Evolutionary conservation across 495 filamentous ascomycete species (phyloP), one percentile per base, ranked within the genome.

Genomic region (Venustampulla echinocandica): DNA sequence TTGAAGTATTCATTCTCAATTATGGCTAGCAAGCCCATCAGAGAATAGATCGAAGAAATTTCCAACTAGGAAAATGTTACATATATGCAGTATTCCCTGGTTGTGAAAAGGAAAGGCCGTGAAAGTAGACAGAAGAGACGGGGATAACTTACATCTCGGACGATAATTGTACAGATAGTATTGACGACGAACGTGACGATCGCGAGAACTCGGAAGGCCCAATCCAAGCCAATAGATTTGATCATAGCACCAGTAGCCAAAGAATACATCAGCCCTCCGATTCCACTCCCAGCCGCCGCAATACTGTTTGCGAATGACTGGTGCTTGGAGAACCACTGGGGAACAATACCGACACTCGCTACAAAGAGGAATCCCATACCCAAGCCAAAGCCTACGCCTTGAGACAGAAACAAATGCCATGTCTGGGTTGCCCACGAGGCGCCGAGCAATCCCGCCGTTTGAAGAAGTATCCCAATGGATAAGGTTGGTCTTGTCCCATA

Each of bases 321-420:
- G 11, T 69, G 69, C 5, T 68, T 72, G 19, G 65, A 65, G 59
- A 89, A 89, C 84, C 84, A 87, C 47, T 86, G 82, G 1, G 81
- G 75, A 0, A 80, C 67, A 37, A 85, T 75, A 10, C 74, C 73
- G 10, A 83, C 75, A 34, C 71, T 77, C 20, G 74, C 76, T 10
- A 81, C 79, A 61, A 85, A 89, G 5, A 85, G 64, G 46, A 87
- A 78, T 1, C 84, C 82, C 70, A 86, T 79, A 2, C 83, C 84
- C 54, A 71, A 71, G 20, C 84, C 84, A 54, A 85, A 84, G 35
- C 76, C 73, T 20, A 85, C 60, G n/a, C 80, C 84, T 58, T 85
- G 81, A 23, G 69, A 74, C 10, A 87, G 71, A 51, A 84, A 84
- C 14, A 83, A 67, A 19, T 82, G 80, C 80, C 81, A 84, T 48